phyloP scores from a whole-genome alignment of 495 filamentous ascomycete species.

The Trichoderma virens region DNA sequence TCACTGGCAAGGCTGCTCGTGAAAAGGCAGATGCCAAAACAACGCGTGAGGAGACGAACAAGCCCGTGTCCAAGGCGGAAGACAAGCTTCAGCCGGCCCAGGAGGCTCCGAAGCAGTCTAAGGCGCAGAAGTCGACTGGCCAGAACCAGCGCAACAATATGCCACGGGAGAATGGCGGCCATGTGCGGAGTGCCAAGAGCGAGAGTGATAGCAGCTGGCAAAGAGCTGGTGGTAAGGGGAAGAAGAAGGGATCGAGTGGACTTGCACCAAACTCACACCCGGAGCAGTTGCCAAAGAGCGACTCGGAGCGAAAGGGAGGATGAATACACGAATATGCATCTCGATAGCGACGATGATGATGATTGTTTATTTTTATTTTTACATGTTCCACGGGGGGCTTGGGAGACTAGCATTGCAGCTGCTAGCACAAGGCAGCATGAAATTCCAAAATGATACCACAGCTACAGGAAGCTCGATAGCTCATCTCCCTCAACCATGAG shows the following conservation, averaged over 20 bases:
- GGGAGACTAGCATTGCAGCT: background rate
- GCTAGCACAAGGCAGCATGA: background rate
- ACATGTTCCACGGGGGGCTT: background rate
- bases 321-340: constrained; percentile 18
- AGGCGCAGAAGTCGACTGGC: constrained; percentile 16
- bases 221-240: constrained; percentile 33
- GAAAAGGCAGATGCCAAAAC: background rate
- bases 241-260: constrained; percentile 37
- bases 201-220: constrained; percentile 42
- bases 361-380: background rate
- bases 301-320: constrained; percentile 47
- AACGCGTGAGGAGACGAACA: background rate
- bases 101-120: constrained; percentile 18
- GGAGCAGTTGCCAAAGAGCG: constrained; percentile 42
- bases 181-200: constrained; percentile 40
- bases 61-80: background rate
- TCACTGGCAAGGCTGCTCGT: constrained; percentile 10
- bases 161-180: constrained; percentile 38
- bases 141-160: constrained; percentile 30
- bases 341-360: background rate
- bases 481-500: background rate
- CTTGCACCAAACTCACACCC: constrained; percentile 27
- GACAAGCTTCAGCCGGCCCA: constrained; percentile 1
- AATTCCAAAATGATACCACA: background rate
- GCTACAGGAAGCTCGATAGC: background rate